A percentile compares a stretch with the other conserved stretches of the same genome.
These are phyloP conservation scores for Amanita rimosa DNA, from an alignment of 768 basidiomycete genomes.

Conservation along the genomic window DNA sequence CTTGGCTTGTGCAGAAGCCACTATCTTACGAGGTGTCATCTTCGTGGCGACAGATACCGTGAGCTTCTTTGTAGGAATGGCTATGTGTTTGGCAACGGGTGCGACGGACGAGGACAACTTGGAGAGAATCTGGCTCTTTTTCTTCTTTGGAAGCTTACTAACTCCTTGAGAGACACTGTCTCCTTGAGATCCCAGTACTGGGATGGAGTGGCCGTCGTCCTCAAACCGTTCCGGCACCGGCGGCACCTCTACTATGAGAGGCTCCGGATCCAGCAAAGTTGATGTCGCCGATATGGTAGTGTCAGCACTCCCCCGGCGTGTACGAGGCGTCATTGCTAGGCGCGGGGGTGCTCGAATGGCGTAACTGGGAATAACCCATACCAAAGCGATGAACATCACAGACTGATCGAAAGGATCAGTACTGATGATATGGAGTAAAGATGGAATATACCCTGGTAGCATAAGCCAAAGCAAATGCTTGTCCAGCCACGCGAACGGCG, in stretches of 20 bases:
- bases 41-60: not conserved
- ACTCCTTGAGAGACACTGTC: not conserved
- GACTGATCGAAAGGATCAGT: not conserved
- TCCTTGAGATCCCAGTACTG: not conserved
- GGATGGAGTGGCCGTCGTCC: not conserved
- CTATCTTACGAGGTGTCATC: not conserved
- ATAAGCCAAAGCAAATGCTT: not conserved
- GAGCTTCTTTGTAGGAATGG: not conserved
- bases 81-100: not conserved
- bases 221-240: not conserved
- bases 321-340: not conserved
- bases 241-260: not conserved
- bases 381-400: not conserved
- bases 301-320: not conserved
- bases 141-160: not conserved
- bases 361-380: constrained; percentile 2
- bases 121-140: not conserved
- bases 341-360: not conserved
- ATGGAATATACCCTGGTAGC: not conserved
- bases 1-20: not conserved
- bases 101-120: constrained; percentile 1
- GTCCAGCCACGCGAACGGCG: not conserved
- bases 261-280: not conserved
- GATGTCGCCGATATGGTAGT: not conserved
- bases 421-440: not conserved